These are phyloP conservation scores for Tetradesmus obliquus DNA, from an alignment of 139 green algal species.

Conservation along the genomic window DNA sequence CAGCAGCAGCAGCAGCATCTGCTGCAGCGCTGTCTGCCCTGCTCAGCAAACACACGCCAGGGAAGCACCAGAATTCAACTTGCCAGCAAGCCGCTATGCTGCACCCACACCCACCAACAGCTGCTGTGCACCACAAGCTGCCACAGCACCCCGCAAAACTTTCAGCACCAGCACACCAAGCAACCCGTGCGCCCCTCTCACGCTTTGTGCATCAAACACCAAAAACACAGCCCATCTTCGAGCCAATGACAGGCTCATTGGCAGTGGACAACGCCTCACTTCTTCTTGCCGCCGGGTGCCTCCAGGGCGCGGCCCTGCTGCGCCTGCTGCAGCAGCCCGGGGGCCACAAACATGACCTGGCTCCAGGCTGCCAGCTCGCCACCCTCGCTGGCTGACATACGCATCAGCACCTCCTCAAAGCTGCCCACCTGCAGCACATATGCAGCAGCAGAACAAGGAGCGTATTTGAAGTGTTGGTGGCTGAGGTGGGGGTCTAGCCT, in stretches of 20 bases:
- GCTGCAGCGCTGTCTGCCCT: no score
- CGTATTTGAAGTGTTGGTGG: not conserved
- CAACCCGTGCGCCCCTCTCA: no score
- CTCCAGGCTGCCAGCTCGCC: slow-evolving; percentile 65
- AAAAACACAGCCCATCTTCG: not conserved
- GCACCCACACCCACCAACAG: no score
- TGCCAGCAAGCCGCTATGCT: no score
- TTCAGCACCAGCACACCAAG: no score
- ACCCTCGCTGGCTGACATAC: slow-evolving; percentile 65
- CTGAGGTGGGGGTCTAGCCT: not conserved
- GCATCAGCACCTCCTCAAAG: slow-evolving; percentile 76
- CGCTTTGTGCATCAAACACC: not conserved
- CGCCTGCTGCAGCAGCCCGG: slow-evolving; percentile 42
- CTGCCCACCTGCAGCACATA: slow-evolving; percentile 58
- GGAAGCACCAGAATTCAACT: no score
- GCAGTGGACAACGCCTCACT: not conserved
- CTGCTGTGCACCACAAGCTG: no score
- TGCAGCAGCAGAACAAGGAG: not conserved
- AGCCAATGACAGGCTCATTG: no score
- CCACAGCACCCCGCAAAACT: no score
- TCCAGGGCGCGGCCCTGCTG: slow-evolving; percentile 19
- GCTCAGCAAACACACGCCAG: no score
- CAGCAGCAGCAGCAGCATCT: no score
- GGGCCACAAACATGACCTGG: slow-evolving; percentile 74
- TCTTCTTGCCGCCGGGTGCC: slow-evolving; percentile 2